These are phyloP conservation scores for Curvularia sp. DNA, from an alignment of 2,329 filamentous ascomycete species.

Conservation along the genomic window DNA sequence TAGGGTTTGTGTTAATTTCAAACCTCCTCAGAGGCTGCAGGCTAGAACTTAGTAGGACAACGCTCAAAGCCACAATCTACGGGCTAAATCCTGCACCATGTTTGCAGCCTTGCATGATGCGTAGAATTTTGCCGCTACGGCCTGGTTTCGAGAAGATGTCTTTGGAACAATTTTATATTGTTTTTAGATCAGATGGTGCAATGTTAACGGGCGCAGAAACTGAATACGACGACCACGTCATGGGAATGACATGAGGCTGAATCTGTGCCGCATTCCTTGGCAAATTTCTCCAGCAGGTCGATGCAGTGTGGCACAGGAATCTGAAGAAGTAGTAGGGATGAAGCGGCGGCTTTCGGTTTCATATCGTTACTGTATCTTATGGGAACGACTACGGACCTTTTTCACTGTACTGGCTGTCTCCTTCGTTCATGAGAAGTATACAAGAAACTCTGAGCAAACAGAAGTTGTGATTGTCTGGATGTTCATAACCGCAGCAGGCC, in stretches of 20 bases:
- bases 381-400: background rate
- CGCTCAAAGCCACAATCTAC: background rate
- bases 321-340: background rate
- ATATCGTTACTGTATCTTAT: background rate
- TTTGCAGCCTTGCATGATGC: background rate
- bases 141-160: background rate
- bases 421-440: background rate
- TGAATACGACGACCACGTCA: background rate
- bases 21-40: background rate
- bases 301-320: background rate
- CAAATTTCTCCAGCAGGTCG: background rate
- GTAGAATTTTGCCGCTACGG: too few species aligned
- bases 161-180: background rate
- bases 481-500: background rate
- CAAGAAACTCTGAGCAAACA: background rate
- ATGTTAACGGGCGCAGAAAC: background rate
- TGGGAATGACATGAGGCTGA: background rate
- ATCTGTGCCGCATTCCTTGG: background rate
- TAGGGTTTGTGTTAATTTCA: background rate
- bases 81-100: background rate
- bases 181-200: background rate
- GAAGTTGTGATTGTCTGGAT: background rate
- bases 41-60: background rate
- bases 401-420: background rate
- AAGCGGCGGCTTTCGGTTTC: background rate